A percentile compares a stretch with the other conserved stretches of the same genome.
Evolutionary conservation across 441 rosid genomes (phyloP).

Genomic region (Gossypium davidsonii): DNA sequence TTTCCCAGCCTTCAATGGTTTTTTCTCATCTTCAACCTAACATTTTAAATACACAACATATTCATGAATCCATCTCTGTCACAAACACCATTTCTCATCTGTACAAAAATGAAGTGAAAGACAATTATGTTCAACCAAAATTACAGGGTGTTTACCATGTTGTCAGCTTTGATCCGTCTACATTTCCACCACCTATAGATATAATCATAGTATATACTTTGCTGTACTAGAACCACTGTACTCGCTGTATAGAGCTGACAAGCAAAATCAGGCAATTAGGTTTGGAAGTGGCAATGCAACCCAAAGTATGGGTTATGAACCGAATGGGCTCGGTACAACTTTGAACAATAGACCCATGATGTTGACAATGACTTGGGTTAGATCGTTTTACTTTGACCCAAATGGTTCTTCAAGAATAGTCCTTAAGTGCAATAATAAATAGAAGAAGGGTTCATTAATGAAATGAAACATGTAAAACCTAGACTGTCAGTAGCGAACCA

Average conservation of each 20-base stretch:
- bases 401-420: neutral
- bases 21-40: constrained; percentile 44
- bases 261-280: neutral
- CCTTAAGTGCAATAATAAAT: neutral
- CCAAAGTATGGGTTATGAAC: neutral
- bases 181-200: constrained; percentile 38
- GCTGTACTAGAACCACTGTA: constrained; percentile 60
- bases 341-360: neutral
- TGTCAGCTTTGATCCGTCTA: constrained; percentile 20
- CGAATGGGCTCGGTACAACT: neutral
- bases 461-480: neutral
- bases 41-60: neutral
- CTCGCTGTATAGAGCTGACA: constrained; percentile 68
- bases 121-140: neutral
- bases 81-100: neutral
- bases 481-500: constrained; percentile 34
- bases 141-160: constrained; percentile 24
- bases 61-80: neutral
- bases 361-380: neutral
- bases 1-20: constrained; percentile 33
- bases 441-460: neutral
- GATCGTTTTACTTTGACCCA: neutral
- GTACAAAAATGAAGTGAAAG: neutral
- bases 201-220: constrained; percentile 63
- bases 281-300: neutral